A percentile compares a stretch with the other conserved stretches of the same genome.
phyloP scores from a whole-genome alignment of 441 rosid species.

The Capsella rubella region DNA sequence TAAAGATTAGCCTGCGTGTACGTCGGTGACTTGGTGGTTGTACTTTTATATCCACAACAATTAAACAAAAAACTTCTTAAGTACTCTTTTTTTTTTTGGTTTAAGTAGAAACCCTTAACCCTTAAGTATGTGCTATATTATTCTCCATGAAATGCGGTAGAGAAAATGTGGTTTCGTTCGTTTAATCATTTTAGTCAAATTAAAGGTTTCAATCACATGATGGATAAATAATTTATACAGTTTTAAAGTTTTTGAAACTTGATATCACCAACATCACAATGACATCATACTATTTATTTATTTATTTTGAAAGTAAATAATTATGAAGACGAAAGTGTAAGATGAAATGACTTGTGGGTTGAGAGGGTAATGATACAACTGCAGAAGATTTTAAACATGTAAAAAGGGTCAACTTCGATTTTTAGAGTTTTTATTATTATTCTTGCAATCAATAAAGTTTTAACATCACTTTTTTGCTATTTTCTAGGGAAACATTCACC shows the following conservation, averaged over 20 bases:
- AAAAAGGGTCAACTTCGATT: slow-evolving; percentile 12
- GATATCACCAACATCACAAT: slow-evolving; percentile 35
- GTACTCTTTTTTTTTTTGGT: neutral
- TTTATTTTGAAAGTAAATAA: neutral
- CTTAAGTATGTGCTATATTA: slow-evolving; percentile 18
- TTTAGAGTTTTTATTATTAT: neutral
- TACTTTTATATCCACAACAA: neutral
- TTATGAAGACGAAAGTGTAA: slow-evolving; percentile 13
- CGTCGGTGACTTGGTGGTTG: slow-evolving; percentile 27
- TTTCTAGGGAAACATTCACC: slow-evolving; percentile 41
- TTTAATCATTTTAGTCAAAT: slow-evolving; percentile 22
- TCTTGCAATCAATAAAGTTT: slow-evolving; percentile 25
- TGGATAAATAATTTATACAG: slow-evolving; percentile 20
- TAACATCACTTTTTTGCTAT: slow-evolving; percentile 27
- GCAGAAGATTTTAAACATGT: slow-evolving; percentile 35
- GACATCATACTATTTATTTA: slow-evolving; percentile 30
- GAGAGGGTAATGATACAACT: slow-evolving; percentile 35
- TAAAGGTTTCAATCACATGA: slow-evolving; percentile 35
- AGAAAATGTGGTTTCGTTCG: slow-evolving; percentile 41
- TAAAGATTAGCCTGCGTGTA: neutral
- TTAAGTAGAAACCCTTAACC: neutral
- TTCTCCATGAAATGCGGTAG: slow-evolving; percentile 44
- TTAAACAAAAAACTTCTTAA: neutral
- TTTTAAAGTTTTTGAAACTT: slow-evolving; percentile 24
- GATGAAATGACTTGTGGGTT: slow-evolving; percentile 24